Evolutionary conservation across 2,329 filamentous ascomycete species (phyloP).

Genomic region (Alternaria gansuensis): DNA sequence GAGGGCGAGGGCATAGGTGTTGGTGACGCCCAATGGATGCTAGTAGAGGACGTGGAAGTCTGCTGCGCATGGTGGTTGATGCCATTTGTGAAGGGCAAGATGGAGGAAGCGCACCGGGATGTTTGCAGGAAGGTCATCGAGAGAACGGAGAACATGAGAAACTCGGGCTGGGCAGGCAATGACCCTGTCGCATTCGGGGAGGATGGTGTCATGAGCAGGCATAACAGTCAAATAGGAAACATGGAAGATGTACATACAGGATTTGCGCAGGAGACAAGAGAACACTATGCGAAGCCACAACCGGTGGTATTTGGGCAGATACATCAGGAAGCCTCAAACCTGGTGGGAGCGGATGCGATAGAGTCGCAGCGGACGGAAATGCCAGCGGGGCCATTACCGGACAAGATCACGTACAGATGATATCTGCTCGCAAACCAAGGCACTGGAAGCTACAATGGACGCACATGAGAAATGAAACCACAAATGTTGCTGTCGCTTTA

Average conservation of each 20-base stretch:
- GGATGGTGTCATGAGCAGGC: neutral
- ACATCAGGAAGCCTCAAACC: neutral
- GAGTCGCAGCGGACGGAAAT: constrained; percentile 25
- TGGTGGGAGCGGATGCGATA: constrained; percentile 25
- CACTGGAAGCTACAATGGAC: neutral
- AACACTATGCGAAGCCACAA: constrained; percentile 11
- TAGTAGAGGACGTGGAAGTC: constrained; percentile 50
- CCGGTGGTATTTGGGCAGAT: constrained; percentile 9
- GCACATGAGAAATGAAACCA: neutral
- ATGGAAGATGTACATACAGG: constrained; percentile 14
- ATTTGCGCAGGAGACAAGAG: constrained; percentile 7
- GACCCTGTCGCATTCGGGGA: neutral
- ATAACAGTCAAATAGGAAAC: constrained; percentile 29
- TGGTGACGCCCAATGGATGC: constrained; percentile 45
- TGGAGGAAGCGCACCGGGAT: constrained; percentile 46
- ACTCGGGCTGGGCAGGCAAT: constrained; percentile 6
- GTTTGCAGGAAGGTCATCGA: constrained; percentile 48
- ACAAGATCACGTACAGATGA: constrained; percentile 39
- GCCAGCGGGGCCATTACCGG: constrained; percentile 19
- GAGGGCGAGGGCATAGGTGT: constrained; percentile 47
- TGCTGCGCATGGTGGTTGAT: constrained; percentile 48
- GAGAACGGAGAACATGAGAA: constrained; percentile 40
- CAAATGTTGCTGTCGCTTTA: neutral
- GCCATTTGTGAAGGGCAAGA: constrained; percentile 48
- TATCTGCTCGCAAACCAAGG: neutral